Conservation (phyloP, 108 stramenopile genomes). For the Cyclotella baltica region DNA sequence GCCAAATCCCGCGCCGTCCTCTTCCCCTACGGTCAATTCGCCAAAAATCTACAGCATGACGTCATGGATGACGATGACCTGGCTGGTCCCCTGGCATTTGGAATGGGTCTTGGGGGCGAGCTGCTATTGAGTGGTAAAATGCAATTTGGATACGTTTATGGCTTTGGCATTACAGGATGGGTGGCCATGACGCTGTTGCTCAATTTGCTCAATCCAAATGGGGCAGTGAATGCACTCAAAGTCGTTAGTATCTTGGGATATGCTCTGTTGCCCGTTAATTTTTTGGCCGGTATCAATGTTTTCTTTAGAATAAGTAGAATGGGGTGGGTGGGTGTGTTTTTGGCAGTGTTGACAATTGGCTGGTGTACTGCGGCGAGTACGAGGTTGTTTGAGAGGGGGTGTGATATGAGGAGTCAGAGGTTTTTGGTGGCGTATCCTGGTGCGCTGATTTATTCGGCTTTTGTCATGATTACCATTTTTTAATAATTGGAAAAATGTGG, state of each 20-base stretch:
- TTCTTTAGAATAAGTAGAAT: constrained; percentile 70
- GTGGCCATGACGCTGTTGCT: constrained; percentile 83
- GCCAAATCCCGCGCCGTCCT: constrained; percentile 92
- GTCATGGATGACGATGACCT: constrained; percentile 89
- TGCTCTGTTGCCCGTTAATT: constrained; percentile 95
- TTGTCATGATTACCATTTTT: constrained; percentile 99
- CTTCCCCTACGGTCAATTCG: constrained; percentile 65
- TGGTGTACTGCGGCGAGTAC: constrained; percentile 94
- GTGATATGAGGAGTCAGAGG: constrained; percentile 92
- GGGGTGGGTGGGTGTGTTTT: constrained; percentile 75
- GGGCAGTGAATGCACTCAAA: constrained; percentile 80
- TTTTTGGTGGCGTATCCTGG: constrained; percentile 98
- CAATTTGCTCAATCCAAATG: constrained; percentile 90
- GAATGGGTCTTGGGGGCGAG: constrained; percentile 87
- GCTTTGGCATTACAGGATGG: constrained; percentile 96
- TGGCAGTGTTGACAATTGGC: constrained; percentile 85
- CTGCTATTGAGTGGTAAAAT: constrained; percentile 94
- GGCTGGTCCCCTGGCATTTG: constrained; percentile 96
- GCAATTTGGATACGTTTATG: constrained; percentile 99
- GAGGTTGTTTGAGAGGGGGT: constrained; percentile 93
- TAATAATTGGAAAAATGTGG: constrained; percentile 57
- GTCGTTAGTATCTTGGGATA: constrained; percentile 96
- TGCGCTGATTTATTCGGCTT: constrained; percentile 95
- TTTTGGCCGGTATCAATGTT: constrained; percentile 91
- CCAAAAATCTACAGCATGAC: constrained; percentile 34